Evolutionary conservation across 371 early-diverging fungal species (phyloP), one percentile per base, ranked within the genome.

Genomic region (Haplosporangium sp.): DNA sequence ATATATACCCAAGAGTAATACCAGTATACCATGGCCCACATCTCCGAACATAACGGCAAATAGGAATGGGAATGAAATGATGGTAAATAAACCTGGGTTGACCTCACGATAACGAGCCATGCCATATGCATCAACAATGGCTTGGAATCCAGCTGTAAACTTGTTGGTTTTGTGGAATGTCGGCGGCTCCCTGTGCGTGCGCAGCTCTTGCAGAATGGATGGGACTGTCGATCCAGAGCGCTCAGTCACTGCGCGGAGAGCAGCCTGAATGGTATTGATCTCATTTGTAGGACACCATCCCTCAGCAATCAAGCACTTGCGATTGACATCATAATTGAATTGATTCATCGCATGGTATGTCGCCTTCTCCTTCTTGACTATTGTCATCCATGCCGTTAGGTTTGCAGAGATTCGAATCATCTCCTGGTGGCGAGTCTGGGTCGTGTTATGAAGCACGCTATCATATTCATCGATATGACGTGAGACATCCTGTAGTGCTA

Each of bases 21-120:
- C 90, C 57, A 99, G 73, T 65, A 96, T 81, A 13, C 99, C 99
- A 77, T 99, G 99, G 27, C 99, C 99, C 52, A 99, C 90, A 88
- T 99, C 99, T 71, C 99, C 99, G 92, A 99, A 99, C 99, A 99
- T 99, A 67, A 98, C 93, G 45, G 99, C 99, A 88, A 99, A 99
- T 65, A 99, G 83, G 85, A 99, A 99, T 20, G 99, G 99, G 90
- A 99, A 99, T 0, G 99, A 96, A 53, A 99, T 95, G 40, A 96
- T 85, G 1, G 98, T 97, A 77, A 99, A 99, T 45, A 99, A 90
- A 39, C 98, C 99, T 38, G 99, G 99, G 85, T 99, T 99, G 77
- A 99, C 98, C 87, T 99, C 99, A 65, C 96, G 92, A 77, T 99
- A 99, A 71, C 92, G 92, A 20, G 99, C 98, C 73, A 99, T 92